These are phyloP conservation scores for Ulvella scutata DNA, from an alignment of 139 green algal species.

Conservation along the genomic window DNA sequence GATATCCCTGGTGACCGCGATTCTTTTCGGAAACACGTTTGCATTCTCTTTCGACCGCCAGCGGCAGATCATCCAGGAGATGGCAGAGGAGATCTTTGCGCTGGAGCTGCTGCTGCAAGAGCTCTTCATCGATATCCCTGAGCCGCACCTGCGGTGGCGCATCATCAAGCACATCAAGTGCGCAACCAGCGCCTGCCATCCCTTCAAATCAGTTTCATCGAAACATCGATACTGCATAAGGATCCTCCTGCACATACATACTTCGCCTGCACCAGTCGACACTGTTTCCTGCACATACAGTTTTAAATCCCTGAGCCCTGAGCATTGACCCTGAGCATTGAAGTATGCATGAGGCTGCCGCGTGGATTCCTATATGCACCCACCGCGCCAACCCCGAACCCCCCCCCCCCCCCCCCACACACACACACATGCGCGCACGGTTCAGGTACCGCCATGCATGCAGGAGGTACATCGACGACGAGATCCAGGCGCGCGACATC, in stretches of 20 bases:
- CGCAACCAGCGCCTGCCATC: not conserved
- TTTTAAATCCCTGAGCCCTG: too few species aligned
- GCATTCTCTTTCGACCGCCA: not conserved
- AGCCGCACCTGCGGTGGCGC: not conserved
- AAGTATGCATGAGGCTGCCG: too few species aligned
- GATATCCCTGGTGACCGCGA: not conserved
- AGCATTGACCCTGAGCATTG: too few species aligned
- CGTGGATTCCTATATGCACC: too few species aligned
- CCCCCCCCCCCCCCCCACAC: too few species aligned
- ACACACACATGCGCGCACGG: not conserved
- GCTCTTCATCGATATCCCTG: conserved; percentile 4
- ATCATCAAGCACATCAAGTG: conserved; percentile 4
- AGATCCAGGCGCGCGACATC: not conserved
- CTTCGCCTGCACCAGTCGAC: too few species aligned
- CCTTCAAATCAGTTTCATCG: not conserved
- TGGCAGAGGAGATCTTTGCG: conserved; percentile 1
- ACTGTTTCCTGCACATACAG: too few species aligned
- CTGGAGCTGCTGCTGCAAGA: conserved; percentile 3
- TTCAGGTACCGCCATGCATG: too few species aligned
- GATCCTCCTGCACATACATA: too few species aligned
- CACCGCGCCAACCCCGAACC: too few species aligned
- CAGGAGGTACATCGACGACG: not conserved
- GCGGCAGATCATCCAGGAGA: conserved; percentile 4
- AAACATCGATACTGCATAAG: too few species aligned
- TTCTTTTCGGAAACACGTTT: conserved; percentile 3